phyloP scores from a whole-genome alignment of 2,329 filamentous ascomycete species.

The Blastomyces percursus region DNA sequence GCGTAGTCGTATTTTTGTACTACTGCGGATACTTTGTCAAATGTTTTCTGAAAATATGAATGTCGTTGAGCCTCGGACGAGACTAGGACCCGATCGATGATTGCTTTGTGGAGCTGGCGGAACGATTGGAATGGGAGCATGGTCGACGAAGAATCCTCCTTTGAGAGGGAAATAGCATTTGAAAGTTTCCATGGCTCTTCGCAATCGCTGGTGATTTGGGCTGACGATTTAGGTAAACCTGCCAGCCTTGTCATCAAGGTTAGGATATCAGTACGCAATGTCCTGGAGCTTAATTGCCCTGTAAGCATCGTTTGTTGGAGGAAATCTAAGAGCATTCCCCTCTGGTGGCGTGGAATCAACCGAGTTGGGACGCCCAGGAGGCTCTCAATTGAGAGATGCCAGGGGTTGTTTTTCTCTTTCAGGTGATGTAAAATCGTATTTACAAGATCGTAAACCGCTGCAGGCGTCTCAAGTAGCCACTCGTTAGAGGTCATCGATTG shows the following conservation, averaged over 20 bases:
- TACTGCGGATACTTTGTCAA: slow-evolving; percentile 22
- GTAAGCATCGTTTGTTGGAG: slow-evolving; percentile 25
- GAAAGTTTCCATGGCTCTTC: slow-evolving; percentile 29
- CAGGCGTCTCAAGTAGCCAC: slow-evolving; percentile 27
- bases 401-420: slow-evolving; percentile 21
- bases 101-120: slow-evolving; percentile 25
- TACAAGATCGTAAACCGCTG: slow-evolving; percentile 26
- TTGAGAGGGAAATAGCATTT: slow-evolving; percentile 25
- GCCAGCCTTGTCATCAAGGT: slow-evolving; percentile 32
- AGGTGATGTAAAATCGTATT: slow-evolving; percentile 25
- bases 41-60: slow-evolving; percentile 27
- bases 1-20: slow-evolving; percentile 23
- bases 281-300: slow-evolving; percentile 18
- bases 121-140: slow-evolving; percentile 18
- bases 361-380: slow-evolving; percentile 28
- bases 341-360: slow-evolving; percentile 29
- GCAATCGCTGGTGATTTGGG: slow-evolving; percentile 26
- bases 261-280: slow-evolving; percentile 20
- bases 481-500: slow-evolving; percentile 29
- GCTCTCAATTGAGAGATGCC: slow-evolving; percentile 25
- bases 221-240: slow-evolving; percentile 30
- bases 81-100: slow-evolving; percentile 27
- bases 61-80: slow-evolving; percentile 26
- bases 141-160: slow-evolving; percentile 18
- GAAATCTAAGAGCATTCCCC: slow-evolving; percentile 25